These are phyloP conservation scores for Colletotrichum tabaci DNA, from an alignment of 2,329 filamentous ascomycete genomes.

Conservation along the genomic window DNA sequence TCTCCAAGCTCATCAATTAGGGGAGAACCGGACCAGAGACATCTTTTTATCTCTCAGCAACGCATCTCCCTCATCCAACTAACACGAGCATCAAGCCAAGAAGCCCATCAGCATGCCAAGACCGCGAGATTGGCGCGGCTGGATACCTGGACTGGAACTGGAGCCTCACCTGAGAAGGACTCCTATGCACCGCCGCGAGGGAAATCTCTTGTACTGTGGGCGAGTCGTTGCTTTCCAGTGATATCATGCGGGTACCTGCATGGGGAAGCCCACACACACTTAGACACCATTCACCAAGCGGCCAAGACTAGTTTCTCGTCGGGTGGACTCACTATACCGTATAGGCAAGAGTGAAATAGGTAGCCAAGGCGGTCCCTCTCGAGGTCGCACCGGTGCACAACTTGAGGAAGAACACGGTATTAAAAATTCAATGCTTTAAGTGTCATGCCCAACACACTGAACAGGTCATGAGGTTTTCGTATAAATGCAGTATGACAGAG, in stretches of 20 bases:
- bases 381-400: no score
- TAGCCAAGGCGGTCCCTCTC: no score
- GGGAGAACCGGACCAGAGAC: background rate
- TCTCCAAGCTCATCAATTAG: background rate
- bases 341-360: no score
- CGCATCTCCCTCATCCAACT: background rate
- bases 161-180: conserved; percentile 28
- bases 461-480: no score
- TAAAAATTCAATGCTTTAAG: no score
- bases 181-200: background rate
- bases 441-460: no score
- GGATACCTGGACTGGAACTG: background rate
- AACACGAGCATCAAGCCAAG: background rate
- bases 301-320: background rate
- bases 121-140: background rate
- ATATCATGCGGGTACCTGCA: conserved; percentile 30
- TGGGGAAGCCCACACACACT: conserved; percentile 10
- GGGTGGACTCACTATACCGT: background rate
- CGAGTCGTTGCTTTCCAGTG: conserved; percentile 1
- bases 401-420: no score
- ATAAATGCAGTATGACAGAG: no score
- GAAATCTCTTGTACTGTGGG: background rate
- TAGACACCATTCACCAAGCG: background rate
- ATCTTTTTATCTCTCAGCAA: background rate
- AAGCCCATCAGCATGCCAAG: background rate